Evolutionary conservation across 163 green algal species (phyloP).

Genomic region (Scenedesmus sp.): DNA sequence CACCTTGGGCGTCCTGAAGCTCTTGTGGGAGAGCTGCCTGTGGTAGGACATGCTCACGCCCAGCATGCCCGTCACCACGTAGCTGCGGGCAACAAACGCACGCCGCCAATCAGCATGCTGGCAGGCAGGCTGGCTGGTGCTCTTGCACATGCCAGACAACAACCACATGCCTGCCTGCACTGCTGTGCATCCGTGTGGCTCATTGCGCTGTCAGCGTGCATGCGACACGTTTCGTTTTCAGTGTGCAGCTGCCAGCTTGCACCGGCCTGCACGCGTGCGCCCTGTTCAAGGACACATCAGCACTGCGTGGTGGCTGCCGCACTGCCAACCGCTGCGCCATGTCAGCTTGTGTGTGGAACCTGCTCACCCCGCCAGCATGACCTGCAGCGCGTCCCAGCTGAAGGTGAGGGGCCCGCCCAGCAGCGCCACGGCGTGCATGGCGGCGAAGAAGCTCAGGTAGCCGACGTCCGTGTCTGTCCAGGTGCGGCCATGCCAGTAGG

Average conservation of each 20-base stretch:
- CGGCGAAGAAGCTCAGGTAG: constrained; percentile 63
- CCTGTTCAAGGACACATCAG: no score
- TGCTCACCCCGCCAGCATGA: constrained; percentile 59
- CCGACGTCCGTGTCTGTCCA: constrained; percentile 68
- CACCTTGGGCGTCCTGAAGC: constrained; percentile 66
- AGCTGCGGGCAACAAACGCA: constrained; percentile 51
- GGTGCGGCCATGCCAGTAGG: constrained; percentile 57
- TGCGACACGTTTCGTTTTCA: no score
- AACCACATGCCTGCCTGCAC: no score
- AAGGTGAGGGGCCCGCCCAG: constrained; percentile 63
- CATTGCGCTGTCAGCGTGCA: no score
- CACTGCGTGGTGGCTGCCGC: no score
- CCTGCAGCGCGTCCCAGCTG: constrained; percentile 59
- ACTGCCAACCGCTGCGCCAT: no score
- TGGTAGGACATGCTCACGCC: constrained; percentile 68
- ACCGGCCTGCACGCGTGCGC: no score
- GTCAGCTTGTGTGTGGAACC: neutral
- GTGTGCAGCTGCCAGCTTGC: no score
- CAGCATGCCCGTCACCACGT: constrained; percentile 65
- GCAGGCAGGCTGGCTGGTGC: neutral
- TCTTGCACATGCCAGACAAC: no score
- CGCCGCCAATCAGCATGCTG: neutral
- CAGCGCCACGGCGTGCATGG: constrained; percentile 62
- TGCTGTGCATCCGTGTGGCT: no score
- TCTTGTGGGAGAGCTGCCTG: constrained; percentile 70